Conservation (phyloP, 2,329 filamentous ascomycete species). For the Fusarium udum region DNA sequence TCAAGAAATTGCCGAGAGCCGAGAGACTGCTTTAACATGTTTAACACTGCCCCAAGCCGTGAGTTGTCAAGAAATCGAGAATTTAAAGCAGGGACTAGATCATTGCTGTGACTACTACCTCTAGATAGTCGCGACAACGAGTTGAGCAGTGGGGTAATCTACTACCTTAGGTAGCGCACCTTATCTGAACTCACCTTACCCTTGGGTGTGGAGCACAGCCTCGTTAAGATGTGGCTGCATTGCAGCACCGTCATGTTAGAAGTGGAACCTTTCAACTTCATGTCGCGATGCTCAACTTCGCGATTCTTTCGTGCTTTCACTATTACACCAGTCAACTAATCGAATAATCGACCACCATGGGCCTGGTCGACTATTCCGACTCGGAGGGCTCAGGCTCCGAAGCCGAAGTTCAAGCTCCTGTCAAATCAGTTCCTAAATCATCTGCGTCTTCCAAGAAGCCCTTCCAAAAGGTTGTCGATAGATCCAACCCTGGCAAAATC, state of each 20-base stretch:
- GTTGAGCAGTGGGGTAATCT: conserved; percentile 15
- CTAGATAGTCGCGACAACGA: background rate
- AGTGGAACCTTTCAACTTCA: conserved; percentile 27
- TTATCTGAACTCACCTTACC: background rate
- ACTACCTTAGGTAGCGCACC: too few relatives aligned
- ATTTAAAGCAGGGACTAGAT: conserved; percentile 5
- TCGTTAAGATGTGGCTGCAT: conserved; percentile 35
- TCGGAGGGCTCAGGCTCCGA: conserved; percentile 82
- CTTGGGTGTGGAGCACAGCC: conserved; percentile 24
- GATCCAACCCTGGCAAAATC: conserved; percentile 84
- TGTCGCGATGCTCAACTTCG: conserved; percentile 12
- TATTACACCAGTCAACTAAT: background rate
- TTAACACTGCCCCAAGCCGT: conserved; percentile 1
- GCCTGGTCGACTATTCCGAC: conserved; percentile 84
- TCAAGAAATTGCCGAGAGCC: background rate
- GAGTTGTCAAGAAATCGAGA: background rate
- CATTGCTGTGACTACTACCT: background rate
- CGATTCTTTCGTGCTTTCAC: conserved; percentile 4
- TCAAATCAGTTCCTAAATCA: conserved; percentile 45
- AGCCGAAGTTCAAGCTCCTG: conserved; percentile 45
- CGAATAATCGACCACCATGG: conserved; percentile 62
- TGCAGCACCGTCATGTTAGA: conserved; percentile 14
- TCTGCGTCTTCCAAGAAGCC: conserved; percentile 63
- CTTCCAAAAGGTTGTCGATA: conserved; percentile 84
- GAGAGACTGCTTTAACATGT: conserved; percentile 27